These are phyloP conservation scores for Scenedesmus sp. DNA, from an alignment of 163 green algal species.

Conservation along the genomic window DNA sequence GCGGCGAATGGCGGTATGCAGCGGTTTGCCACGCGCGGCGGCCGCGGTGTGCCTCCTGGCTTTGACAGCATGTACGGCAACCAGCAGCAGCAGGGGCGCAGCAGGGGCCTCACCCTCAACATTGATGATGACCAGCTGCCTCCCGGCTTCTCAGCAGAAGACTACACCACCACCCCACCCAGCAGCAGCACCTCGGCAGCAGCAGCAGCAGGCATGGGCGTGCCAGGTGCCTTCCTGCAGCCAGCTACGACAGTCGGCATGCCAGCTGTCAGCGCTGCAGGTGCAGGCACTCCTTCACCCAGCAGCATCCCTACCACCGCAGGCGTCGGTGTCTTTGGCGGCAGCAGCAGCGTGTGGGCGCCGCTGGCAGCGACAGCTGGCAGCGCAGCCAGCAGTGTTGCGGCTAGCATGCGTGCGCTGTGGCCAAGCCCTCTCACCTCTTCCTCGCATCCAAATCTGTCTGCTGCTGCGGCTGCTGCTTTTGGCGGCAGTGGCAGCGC, in stretches of 20 bases:
- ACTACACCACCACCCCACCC: slow-evolving; percentile 14
- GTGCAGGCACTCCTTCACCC: neutral
- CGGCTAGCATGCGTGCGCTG: slow-evolving; percentile 11
- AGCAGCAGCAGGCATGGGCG: neutral
- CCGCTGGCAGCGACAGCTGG: slow-evolving; percentile 18
- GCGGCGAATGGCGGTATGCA: neutral
- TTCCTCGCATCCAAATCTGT: neutral
- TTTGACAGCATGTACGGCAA: slow-evolving; percentile 12
- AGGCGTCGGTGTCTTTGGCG: slow-evolving; percentile 2
- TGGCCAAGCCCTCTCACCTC: slow-evolving; percentile 19
- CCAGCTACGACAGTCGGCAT: neutral
- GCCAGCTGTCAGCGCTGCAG: neutral
- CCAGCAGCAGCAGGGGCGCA: slow-evolving; percentile 12
- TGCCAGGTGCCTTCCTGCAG: neutral
- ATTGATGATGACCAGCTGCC: slow-evolving; percentile 43
- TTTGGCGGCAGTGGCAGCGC: neutral
- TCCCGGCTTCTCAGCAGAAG: slow-evolving; percentile 35
- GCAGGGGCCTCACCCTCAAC: neutral
- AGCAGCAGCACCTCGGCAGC: slow-evolving; percentile 2
- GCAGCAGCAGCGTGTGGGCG: slow-evolving; percentile 28
- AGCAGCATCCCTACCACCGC: slow-evolving; percentile 33
- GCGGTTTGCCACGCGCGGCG: neutral
- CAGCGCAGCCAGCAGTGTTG: slow-evolving; percentile 12
- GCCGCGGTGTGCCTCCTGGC: neutral
- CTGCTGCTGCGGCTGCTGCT: neutral